Percentiles rank a stretch among this genome's conserved stretches.
Evolutionary conservation across 345 rosid species (phyloP).

Genomic region (rapeseed (Brassica napus)): Da-Ae NC_063446.1:1377501-1378000

Average conservation of each 20-base stretch:
- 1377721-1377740: conserved; percentile 48
- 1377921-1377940: conserved; percentile 14
- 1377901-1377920: not conserved
- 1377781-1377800: conserved; percentile 39
- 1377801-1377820: conserved; percentile 48
- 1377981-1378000: conserved; percentile 16
- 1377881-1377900: conserved; percentile 61
- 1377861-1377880: conserved; percentile 60
- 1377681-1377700: conserved; percentile 37
- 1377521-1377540: conserved; percentile 84
- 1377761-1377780: conserved; percentile 28
- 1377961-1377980: conserved; percentile 6
- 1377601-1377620: conserved; percentile 78
- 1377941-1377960: not conserved
- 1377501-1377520: conserved; percentile 76
- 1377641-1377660: conserved; percentile 52
- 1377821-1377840: conserved; percentile 65
- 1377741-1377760: conserved; percentile 58
- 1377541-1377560: conserved; percentile 64
- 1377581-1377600: conserved; percentile 65
- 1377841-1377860: conserved; percentile 64
- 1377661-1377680: not conserved
- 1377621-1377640: conserved; percentile 93
- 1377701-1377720: conserved; percentile 73
- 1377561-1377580: conserved; percentile 59